A percentile compares a stretch with the other conserved stretches of the same genome.
Conservation (phyloP, 345 rosid species). For the Crucihimalaya himalaica region DNA sequence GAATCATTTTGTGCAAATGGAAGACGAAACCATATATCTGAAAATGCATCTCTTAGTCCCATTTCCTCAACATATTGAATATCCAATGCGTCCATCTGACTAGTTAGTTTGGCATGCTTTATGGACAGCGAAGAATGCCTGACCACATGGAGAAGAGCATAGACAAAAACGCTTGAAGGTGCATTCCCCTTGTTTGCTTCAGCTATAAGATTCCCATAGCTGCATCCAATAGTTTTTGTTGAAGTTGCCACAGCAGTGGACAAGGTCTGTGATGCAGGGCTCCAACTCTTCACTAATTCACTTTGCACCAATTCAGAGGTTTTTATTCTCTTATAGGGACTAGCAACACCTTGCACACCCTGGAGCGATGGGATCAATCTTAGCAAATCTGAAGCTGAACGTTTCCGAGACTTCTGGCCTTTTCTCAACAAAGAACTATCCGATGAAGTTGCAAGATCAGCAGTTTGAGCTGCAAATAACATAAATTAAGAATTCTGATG, state of each 20-base stretch:
- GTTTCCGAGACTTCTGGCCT: conserved; percentile 62
- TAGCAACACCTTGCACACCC: conserved; percentile 46
- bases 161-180: conserved; percentile 77
- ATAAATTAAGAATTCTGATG: conserved; percentile 10
- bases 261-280: conserved; percentile 48
- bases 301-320: conserved; percentile 41
- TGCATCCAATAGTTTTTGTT: conserved; percentile 54
- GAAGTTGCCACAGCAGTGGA: conserved; percentile 46
- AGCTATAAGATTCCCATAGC: conserved; percentile 78
- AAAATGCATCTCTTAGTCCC: conserved; percentile 68
- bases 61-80: conserved; percentile 94
- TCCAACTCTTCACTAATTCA: conserved; percentile 38
- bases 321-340: conserved; percentile 58
- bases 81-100: conserved; percentile 92
- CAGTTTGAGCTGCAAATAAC: conserved; percentile 56
- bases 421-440: conserved; percentile 48
- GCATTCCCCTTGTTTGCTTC: conserved; percentile 96
- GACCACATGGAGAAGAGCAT: conserved; percentile 89
- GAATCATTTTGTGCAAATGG: conserved; percentile 80
- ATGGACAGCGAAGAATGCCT: conserved; percentile 91
- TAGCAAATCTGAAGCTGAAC: conserved; percentile 68
- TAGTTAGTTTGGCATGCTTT: conserved; percentile 90
- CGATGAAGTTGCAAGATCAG: conserved; percentile 47
- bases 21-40: conserved; percentile 95
- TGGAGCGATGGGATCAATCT: conserved; percentile 81